These are phyloP conservation scores for Xylaria sp. DNA, from an alignment of 2,329 filamentous ascomycete genomes.

Conservation along the genomic window DNA sequence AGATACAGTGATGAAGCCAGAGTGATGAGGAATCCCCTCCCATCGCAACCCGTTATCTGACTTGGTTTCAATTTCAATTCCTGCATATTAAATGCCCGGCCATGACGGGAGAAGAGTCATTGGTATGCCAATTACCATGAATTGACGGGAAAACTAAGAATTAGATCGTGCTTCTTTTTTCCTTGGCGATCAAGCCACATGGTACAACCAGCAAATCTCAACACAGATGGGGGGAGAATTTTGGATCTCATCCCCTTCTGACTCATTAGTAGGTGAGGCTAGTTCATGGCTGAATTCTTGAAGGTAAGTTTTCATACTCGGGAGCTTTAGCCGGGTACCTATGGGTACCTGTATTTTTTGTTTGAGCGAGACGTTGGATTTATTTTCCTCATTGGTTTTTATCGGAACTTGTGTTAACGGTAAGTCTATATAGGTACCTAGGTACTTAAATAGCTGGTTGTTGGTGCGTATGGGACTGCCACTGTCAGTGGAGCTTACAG, in stretches of 20 bases:
- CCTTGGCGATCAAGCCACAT: constrained; percentile 29
- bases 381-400: too few relatives aligned
- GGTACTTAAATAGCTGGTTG: too few relatives aligned
- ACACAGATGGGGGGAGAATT: neutral
- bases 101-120: neutral
- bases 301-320: neutral
- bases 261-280: neutral
- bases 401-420: too few relatives aligned
- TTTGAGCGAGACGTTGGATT: too few relatives aligned
- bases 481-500: neutral
- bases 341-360: too few relatives aligned
- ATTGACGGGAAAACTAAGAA: constrained; percentile 20
- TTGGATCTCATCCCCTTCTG: neutral
- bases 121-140: neutral
- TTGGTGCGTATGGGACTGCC: too few relatives aligned
- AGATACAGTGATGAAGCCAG: neutral
- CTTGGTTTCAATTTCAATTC: neutral
- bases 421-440: too few relatives aligned
- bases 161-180: neutral
- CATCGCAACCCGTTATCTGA: neutral
- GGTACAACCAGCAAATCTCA: constrained; percentile 1
- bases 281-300: neutral
- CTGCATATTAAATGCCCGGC: too few relatives aligned
- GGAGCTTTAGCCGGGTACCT: too few relatives aligned
- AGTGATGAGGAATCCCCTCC: neutral